phyloP scores from a whole-genome alignment of 2,329 filamentous ascomycete genomes.

The Pyricularia pennisetigena region DNA sequence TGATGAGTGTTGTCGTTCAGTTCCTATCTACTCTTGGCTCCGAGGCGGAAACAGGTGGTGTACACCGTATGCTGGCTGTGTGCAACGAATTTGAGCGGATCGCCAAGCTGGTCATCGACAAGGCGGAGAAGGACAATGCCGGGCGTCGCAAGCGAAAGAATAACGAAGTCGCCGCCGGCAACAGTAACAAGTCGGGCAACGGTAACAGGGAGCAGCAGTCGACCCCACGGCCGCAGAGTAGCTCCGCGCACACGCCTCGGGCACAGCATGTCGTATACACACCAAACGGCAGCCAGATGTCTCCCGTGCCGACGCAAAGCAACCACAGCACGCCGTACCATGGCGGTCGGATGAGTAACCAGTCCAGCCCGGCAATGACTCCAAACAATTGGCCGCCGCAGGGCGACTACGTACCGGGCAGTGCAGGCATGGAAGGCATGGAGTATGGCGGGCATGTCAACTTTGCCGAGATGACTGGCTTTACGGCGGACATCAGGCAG shows the following conservation, averaged over 20 bases:
- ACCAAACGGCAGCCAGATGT: constrained; percentile 16
- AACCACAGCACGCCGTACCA: constrained; percentile 29
- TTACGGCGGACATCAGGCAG: constrained; percentile 21
- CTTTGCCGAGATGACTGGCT: constrained; percentile 35
- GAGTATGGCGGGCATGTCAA: constrained; percentile 22
- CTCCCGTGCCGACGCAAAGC: constrained; percentile 17
- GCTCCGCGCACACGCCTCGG: constrained; percentile 18
- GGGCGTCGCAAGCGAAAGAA: constrained; percentile 79
- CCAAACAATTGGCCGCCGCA: constrained; percentile 30
- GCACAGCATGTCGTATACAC: constrained; percentile 13
- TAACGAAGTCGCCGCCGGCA: constrained; percentile 29
- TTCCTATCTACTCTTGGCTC: constrained; percentile 85
- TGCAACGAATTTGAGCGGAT: constrained; percentile 97
- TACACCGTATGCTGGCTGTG: constrained; percentile 86
- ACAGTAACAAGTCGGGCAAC: neutral
- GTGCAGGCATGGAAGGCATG: neutral
- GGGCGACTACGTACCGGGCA: constrained; percentile 2
- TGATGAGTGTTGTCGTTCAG: constrained; percentile 89
- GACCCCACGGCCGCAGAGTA: constrained; percentile 19
- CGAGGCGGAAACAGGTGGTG: constrained; percentile 81
- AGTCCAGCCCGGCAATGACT: constrained; percentile 32
- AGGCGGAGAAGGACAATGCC: constrained; percentile 75
- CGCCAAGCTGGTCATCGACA: constrained; percentile 81
- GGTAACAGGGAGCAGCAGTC: neutral
- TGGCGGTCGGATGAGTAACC: constrained; percentile 21